Conservation (phyloP, 2,329 filamentous ascomycete species). For the Phialemonium atrogriseum region DNA sequence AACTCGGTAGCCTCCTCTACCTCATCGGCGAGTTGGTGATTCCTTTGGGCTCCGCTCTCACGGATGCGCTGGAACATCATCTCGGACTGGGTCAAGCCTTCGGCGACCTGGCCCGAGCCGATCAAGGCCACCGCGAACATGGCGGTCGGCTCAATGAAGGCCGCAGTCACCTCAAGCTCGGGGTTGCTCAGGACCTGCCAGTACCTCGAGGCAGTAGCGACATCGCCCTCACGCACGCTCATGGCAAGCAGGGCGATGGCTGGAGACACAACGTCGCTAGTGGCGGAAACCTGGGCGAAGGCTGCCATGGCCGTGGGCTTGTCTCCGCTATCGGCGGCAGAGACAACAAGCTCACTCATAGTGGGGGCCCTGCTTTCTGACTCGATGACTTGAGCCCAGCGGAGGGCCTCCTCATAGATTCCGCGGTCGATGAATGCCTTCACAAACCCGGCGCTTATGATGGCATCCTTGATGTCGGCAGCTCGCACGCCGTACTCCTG, state of each 20-base stretch:
- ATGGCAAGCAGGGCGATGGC: slow-evolving; percentile 80
- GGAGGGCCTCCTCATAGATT: slow-evolving; percentile 64
- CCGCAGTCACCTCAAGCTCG: slow-evolving; percentile 47
- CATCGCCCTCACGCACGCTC: slow-evolving; percentile 73
- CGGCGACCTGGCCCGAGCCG: slow-evolving; percentile 74
- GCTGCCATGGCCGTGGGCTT: slow-evolving; percentile 59
- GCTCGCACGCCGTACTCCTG: slow-evolving; percentile 50
- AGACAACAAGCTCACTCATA: slow-evolving; percentile 65
- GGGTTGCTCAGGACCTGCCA: slow-evolving; percentile 67
- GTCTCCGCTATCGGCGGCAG: slow-evolving; percentile 73
- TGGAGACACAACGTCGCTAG: slow-evolving; percentile 43
- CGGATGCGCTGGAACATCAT: slow-evolving; percentile 83
- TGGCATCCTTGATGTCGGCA: slow-evolving; percentile 58
- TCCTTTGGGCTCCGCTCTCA: slow-evolving; percentile 40
- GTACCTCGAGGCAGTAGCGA: slow-evolving; percentile 67
- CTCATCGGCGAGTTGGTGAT: slow-evolving; percentile 60
- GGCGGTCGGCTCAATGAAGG: slow-evolving; percentile 77
- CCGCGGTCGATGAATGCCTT: slow-evolving; percentile 65
- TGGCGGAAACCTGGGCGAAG: slow-evolving; percentile 51
- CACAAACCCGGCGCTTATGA: slow-evolving; percentile 69
- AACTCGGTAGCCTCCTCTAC: slow-evolving; percentile 81
- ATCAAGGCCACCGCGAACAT: slow-evolving; percentile 90
- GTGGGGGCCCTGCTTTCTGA: slow-evolving; percentile 49
- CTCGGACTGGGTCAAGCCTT: slow-evolving; percentile 70
- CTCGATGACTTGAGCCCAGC: slow-evolving; percentile 60